Percentiles rank a stretch among this genome's conserved stretches.
Evolutionary conservation across 192 early-diverging fungal genomes (phyloP).

Genomic region (Entrophospora sp.): DNA sequence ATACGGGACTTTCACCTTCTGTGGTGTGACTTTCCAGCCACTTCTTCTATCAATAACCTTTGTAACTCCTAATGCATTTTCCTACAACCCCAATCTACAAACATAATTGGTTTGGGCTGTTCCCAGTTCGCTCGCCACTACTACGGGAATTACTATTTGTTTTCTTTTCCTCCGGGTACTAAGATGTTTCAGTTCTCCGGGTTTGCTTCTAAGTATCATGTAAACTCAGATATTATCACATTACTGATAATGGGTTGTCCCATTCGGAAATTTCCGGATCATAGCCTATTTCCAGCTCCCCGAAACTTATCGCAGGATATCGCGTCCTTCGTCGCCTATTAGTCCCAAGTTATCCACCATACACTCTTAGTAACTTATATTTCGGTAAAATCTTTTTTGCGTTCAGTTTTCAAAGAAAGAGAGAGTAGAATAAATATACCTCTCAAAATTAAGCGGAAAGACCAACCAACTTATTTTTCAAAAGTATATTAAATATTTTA

Average conservation of each 20-base stretch:
- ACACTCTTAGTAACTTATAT: not conserved
- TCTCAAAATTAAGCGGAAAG: no score
- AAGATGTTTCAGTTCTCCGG: constrained; percentile 8
- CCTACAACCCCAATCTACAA: not conserved
- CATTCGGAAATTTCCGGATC: constrained; percentile 9
- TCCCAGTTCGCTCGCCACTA: constrained; percentile 11
- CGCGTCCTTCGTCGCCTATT: constrained; percentile 1
- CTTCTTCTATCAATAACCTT: constrained; percentile 6
- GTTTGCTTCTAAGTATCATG: not conserved
- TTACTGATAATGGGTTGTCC: not conserved
- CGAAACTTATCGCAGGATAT: constrained; percentile 5
- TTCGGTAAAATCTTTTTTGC: no score
- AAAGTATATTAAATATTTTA: no score
- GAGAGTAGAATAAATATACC: no score
- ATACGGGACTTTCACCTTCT: constrained; percentile 6
- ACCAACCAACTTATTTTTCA: no score
- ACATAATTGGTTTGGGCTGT: not conserved
- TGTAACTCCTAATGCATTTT: not conserved
- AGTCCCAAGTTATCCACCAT: constrained; percentile 2
- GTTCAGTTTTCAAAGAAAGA: no score
- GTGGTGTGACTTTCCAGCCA: constrained; percentile 1
- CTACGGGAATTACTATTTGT: not conserved
- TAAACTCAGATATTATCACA: not conserved
- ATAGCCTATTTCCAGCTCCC: not conserved
- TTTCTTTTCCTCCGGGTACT: constrained; percentile 8